A percentile compares a stretch with the other conserved stretches of the same genome.
Evolutionary conservation across 2,329 filamentous ascomycete genomes (phyloP).

Genomic region (Dactylellina drechsleri): DNA sequence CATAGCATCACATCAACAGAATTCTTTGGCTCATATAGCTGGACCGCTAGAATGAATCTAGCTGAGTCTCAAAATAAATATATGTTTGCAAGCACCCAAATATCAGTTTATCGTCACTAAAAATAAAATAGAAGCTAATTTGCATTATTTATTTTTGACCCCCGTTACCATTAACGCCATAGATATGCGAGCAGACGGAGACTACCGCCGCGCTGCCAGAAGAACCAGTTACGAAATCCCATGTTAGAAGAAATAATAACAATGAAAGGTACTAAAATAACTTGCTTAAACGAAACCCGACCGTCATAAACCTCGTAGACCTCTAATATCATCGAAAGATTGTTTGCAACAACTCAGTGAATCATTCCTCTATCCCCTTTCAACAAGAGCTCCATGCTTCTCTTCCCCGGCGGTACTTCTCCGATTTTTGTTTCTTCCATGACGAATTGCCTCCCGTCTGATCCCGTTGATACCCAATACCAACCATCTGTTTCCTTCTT

Average conservation of each 20-base stretch:
- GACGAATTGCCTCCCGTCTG: slow-evolving; percentile 17
- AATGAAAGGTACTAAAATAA: background rate
- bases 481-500: slow-evolving; percentile 43
- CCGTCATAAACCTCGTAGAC: slow-evolving; percentile 15
- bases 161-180: slow-evolving; percentile 2
- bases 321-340: background rate
- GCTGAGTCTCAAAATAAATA: too few species aligned
- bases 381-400: slow-evolving; percentile 39
- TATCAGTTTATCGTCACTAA: too few species aligned
- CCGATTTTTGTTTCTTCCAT: slow-evolving; percentile 40
- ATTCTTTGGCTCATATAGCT: too few species aligned
- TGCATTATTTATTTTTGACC: too few species aligned
- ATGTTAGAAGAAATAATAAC: background rate
- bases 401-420: slow-evolving; percentile 33
- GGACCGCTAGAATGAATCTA: too few species aligned
- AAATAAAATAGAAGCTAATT: too few species aligned
- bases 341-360: slow-evolving; percentile 7
- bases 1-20: too few species aligned
- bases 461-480: slow-evolving; percentile 28
- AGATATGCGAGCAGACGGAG: slow-evolving; percentile 2
- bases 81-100: too few species aligned
- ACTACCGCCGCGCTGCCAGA: background rate
- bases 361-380: slow-evolving; percentile 39
- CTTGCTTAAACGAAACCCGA: background rate
- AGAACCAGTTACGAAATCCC: too few species aligned